Conservation (phyloP, 1,284 basidiomycete genomes). For the Boletus coffeatus region DNA sequence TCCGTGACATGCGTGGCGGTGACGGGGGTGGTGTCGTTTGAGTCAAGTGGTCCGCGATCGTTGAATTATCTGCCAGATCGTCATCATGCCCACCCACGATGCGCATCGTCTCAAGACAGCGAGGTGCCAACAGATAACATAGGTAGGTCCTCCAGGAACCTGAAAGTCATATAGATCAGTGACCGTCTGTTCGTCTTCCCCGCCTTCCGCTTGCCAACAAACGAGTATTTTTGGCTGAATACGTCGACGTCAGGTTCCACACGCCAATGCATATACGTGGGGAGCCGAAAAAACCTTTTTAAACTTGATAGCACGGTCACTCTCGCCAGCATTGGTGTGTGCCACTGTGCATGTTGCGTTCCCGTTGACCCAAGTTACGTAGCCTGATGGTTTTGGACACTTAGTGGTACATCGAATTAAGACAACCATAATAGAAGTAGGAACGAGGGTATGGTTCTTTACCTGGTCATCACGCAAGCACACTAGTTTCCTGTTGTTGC, state of each 20-base stretch:
- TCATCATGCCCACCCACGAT: too few relatives aligned
- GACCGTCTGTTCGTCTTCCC: too few relatives aligned
- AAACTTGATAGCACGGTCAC: constrained; percentile 73
- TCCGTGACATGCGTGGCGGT: too few relatives aligned
- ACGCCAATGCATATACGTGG: constrained; percentile 13
- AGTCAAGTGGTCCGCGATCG: too few relatives aligned
- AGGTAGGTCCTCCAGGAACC: too few relatives aligned
- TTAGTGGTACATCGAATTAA: constrained; percentile 30
- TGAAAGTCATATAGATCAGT: too few relatives aligned
- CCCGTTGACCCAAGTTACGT: constrained; percentile 79
- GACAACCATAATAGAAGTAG: not conserved
- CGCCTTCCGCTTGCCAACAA: too few relatives aligned
- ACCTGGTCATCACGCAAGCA: constrained; percentile 75
- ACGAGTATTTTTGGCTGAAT: too few relatives aligned
- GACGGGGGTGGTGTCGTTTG: too few relatives aligned
- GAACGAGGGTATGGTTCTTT: constrained; percentile 22
- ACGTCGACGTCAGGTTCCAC: constrained; percentile 7
- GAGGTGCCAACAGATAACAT: too few relatives aligned
- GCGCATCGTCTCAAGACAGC: too few relatives aligned
- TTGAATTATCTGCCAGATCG: too few relatives aligned
- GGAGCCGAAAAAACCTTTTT: constrained; percentile 62
- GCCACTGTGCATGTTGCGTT: constrained; percentile 68
- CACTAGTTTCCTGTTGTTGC: constrained; percentile 65
- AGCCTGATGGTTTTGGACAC: constrained; percentile 73
- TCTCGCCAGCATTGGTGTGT: constrained; percentile 76